Base-by-base conservation (phyloP, 768 basidiomycete genomes). In the Psilocybe sp. region DNA sequence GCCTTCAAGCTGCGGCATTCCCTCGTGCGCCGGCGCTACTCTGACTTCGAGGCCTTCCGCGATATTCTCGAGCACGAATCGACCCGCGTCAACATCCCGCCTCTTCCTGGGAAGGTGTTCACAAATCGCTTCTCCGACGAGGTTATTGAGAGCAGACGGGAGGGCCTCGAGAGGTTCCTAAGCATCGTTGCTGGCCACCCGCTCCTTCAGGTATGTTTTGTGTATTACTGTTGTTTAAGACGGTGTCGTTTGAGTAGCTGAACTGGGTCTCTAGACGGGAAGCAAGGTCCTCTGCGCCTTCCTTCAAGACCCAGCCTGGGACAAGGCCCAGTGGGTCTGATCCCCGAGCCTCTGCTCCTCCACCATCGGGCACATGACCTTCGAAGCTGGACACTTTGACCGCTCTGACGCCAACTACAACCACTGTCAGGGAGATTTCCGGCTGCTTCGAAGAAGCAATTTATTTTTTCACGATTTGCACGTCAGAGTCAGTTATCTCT, bases 101-200 rank as follows among this genome's bases (percentile, higher is more conserved):
- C 92, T 14, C 82, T 99, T 32, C 96, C 97, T 1, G 97, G 97
- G 47, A 99, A 98, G 69, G 92, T 98, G 36, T 99, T 99, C 72
- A 97, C 95, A 31, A 98, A 97, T 63, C 78, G 97, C 35, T 99
- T 98, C 72, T 94, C 93, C 13, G 96, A 98, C 60, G 97, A 99
- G 68, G 89, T 98, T 40, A 98, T 99, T 51, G 96, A 98, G 69
- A 74, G 78, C 48, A 72, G 97, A 51, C 74, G 96, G 57, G 95
- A 98, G 64, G 96, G 96, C 1, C 71, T 98, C 18, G 96, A 98
- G 72, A 75, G 96, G 28, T 99, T 98, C 71, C 68, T 99, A 60
- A 92, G 90, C 59, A 84, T 99, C 54, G 96, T 99, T 42, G 97
- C 97, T 2, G 97, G 97, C 0, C 97, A 99, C 66, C 97, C 97